Evolutionary conservation across 106 monocot genomes (phyloP).

Genomic region (Hemerocallis citrina): DNA sequence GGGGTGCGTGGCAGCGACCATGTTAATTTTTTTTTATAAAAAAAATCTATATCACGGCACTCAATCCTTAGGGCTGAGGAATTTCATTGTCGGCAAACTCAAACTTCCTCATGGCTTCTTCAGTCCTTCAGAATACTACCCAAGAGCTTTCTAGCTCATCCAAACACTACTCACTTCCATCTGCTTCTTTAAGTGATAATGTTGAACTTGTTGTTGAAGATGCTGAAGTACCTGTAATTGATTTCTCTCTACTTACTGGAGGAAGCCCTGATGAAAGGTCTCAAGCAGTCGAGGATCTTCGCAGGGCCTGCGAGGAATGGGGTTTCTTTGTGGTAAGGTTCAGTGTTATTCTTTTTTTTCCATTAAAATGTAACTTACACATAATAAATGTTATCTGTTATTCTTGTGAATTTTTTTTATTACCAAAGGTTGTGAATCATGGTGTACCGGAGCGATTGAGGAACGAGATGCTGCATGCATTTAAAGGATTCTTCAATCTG

Average conservation of each 20-base stretch:
- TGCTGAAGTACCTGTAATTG: slow-evolving; percentile 47
- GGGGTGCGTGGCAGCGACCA: too few species aligned
- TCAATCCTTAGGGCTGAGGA: too few species aligned
- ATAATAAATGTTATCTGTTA: neutral
- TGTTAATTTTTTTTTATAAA: too few species aligned
- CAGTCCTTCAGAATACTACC: too few species aligned
- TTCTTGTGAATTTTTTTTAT: neutral
- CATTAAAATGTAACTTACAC: neutral
- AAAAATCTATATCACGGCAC: too few species aligned
- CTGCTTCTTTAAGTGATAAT: too few species aligned
- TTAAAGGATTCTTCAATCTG: slow-evolving; percentile 14
- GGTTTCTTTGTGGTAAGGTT: slow-evolving; percentile 65
- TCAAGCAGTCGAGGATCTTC: slow-evolving; percentile 23
- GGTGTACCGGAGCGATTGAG: slow-evolving; percentile 19
- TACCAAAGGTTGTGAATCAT: slow-evolving; percentile 34
- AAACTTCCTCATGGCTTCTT: too few species aligned
- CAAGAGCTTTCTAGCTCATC: too few species aligned
- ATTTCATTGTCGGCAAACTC: too few species aligned
- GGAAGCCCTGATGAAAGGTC: slow-evolving; percentile 24
- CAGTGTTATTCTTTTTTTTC: neutral
- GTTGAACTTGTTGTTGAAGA: neutral
- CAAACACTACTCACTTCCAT: too few species aligned
- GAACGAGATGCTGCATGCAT: slow-evolving; percentile 7
- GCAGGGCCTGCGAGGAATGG: slow-evolving; percentile 57
- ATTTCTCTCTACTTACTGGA: slow-evolving; percentile 35